Evolutionary conservation across 2,329 filamentous ascomycete genomes (phyloP), one percentile per base, ranked within the genome.

Genomic region (Hypoxylon rubiginosum): DNA sequence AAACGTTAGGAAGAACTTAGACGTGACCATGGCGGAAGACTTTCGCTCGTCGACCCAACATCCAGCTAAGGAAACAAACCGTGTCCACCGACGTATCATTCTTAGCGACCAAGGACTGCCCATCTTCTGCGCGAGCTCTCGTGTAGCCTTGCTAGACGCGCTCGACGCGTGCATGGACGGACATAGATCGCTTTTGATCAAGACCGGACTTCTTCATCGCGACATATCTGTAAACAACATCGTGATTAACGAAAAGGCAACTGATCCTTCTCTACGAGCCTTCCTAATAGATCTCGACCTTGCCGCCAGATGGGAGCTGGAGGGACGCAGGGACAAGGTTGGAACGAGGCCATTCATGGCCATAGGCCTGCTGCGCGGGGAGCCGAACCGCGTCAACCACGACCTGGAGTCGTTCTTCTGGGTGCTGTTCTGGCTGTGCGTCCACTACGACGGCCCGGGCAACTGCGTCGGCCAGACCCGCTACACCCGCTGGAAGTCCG

Each of bases 351-450:
- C 54, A 17, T 69, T 63, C 13, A 66, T 61, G 45, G 60, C 55
- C 4, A 61, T 71, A 11, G 28, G 53, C 11, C 55, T 55, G 13
- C 58, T 69, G 41, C 34, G 63, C 13, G 48, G 55, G 26, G 51
- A 68, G 10, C 52, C 60, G 45, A 49, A 58, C 53, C 50, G 58
- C 6, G 64, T 61, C 32, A 57, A 56, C 53, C 62, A 68, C 28
- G 60, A 69, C 21, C 52, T 69, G 4, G 74, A 82, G 62, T 82
- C 77, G 3, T 81, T 82, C 57, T 82, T 81, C 68, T 82, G 73
- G 79, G 77, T 81, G 10, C 70, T 80, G 0, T 79, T 82, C 58
- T 81, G 74, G 77, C 77, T 80, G 61, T 78, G 75, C 26, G 75
- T 79, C 58, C 75, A 80, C 62, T 77, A 77, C 55, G 62, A 74